Evolutionary conservation across 257 asterid genomes (phyloP), one percentile per base, ranked within the genome.

Genomic region (Ophiorrhiza pumila): DNA sequence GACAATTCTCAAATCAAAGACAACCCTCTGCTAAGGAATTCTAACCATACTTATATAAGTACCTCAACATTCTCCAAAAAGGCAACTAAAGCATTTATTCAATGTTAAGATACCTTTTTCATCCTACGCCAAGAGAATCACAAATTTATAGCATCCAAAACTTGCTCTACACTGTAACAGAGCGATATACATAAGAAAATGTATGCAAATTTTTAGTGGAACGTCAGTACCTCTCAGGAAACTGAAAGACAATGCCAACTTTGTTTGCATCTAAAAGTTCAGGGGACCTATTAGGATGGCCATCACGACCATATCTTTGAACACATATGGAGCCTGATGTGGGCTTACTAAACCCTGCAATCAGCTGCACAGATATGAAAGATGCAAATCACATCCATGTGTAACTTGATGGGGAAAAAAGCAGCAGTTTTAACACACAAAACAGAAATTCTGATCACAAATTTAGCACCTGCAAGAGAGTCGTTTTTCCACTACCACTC

Each of bases 161-260:
- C 45, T 35, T 35, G 20, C 52, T 50, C 15, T 11, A 4, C 41
- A 43, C 35, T 50, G 71, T 41, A 29, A 71, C 50, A 34, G n/a
- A 66, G 62, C 61, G 69, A 65, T 46, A 64, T 49, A 60, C 50
- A 17, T 7, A 7, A 45, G 9, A 2, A 4, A 29, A 67, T 0
- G 2, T 67, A 56, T 31, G 7, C 10, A 4, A 5, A 25, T 10
- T n/a, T 65, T n/a, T 23, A 35, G 15, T n/a, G 47, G 58, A 32
- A 69, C 25, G 25, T 47, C 68, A 69, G 63, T 82, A 93, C 97
- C 98, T 94, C 85, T 91, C 99, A 52, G 99, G 99, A 81, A 94
- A 91, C 80, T 94, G 98, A 83, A 94, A 90, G 80, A 94, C 99
- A 66, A 94, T 89, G 73, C 99, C 99, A 82, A 94, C 98, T 86